Conservation (phyloP, 1,139 yeast species). For the Wickerhamiella infanticola region DNA sequence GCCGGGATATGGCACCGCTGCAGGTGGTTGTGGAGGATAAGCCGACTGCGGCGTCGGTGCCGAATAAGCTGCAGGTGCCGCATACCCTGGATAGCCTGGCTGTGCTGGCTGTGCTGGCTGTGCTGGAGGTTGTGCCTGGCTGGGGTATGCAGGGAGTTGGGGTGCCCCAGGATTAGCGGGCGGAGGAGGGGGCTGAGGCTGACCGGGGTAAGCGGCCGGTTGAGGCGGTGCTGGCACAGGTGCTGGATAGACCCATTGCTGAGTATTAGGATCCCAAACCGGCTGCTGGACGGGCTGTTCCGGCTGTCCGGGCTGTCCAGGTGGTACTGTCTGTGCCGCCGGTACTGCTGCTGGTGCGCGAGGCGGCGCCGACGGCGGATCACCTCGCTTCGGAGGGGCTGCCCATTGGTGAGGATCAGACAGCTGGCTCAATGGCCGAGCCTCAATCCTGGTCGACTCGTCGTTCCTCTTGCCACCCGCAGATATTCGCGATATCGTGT, state of each 20-base stretch:
- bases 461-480: neutral
- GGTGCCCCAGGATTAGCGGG: slow-evolving; percentile 34
- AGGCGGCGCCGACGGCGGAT: slow-evolving; percentile 1
- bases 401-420: slow-evolving; percentile 7
- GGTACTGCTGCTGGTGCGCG: neutral
- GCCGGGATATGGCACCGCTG: too few species aligned
- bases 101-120: slow-evolving; percentile 1
- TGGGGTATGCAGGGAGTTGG: slow-evolving; percentile 35
- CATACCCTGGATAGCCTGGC: slow-evolving; percentile 2
- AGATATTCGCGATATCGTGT: neutral
- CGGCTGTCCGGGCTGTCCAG: neutral
- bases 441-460: slow-evolving; percentile 1
- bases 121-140: slow-evolving; percentile 19
- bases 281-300: slow-evolving; percentile 17
- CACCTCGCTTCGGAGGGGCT: slow-evolving; percentile 7
- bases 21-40: too few species aligned
- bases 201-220: neutral
- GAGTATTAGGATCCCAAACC: slow-evolving; percentile 12
- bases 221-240: slow-evolving; percentile 17
- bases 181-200: neutral
- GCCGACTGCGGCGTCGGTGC: too few species aligned
- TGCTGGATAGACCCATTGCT: slow-evolving; percentile 5
- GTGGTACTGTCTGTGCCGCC: slow-evolving; percentile 1
- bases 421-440: slow-evolving; percentile 6
- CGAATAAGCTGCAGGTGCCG: neutral